Evolutionary conservation across 2,329 filamentous ascomycete genomes (phyloP).

Genomic region (Fusarium luffae): DNA sequence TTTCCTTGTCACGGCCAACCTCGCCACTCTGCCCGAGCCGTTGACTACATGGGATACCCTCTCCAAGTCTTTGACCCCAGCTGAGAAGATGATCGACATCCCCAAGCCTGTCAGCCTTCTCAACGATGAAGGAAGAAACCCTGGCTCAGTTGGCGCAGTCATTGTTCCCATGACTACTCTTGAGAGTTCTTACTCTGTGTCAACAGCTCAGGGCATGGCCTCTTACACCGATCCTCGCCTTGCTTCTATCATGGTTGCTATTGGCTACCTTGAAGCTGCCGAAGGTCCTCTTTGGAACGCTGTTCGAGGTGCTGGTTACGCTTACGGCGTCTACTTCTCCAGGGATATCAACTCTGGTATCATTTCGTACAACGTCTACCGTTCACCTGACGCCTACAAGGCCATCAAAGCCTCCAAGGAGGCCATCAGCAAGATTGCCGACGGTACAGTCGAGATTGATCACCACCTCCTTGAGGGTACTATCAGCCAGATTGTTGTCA

Average conservation of each 20-base stretch:
- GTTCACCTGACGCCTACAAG: constrained; percentile 88
- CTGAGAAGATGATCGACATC: constrained; percentile 72
- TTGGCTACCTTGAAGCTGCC: constrained; percentile 90
- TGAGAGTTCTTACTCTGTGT: constrained; percentile 89
- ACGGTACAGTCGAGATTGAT: constrained; percentile 78
- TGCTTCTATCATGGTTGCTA: constrained; percentile 86
- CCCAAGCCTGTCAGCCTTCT: constrained; percentile 77
- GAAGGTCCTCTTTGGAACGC: constrained; percentile 96
- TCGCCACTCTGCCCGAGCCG: constrained; percentile 77
- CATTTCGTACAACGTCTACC: constrained; percentile 86
- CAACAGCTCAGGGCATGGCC: constrained; percentile 77
- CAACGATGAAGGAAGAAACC: constrained; percentile 77
- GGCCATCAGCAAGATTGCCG: constrained; percentile 78
- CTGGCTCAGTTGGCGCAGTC: constrained; percentile 78
- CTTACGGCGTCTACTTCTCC: constrained; percentile 86
- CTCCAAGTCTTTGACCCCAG: constrained; percentile 54
- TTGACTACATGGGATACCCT: constrained; percentile 79
- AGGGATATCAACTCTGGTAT: constrained; percentile 83
- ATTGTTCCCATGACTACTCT: constrained; percentile 92
- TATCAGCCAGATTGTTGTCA: constrained; percentile 87
- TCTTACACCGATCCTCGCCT: constrained; percentile 81
- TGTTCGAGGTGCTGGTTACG: constrained; percentile 90
- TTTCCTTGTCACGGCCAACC: constrained; percentile 83
- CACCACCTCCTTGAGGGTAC: constrained; percentile 87
- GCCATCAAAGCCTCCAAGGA: constrained; percentile 82